Conservation (phyloP, 345 rosid genomes). For the Abelmoschus esculentus region DNA sequence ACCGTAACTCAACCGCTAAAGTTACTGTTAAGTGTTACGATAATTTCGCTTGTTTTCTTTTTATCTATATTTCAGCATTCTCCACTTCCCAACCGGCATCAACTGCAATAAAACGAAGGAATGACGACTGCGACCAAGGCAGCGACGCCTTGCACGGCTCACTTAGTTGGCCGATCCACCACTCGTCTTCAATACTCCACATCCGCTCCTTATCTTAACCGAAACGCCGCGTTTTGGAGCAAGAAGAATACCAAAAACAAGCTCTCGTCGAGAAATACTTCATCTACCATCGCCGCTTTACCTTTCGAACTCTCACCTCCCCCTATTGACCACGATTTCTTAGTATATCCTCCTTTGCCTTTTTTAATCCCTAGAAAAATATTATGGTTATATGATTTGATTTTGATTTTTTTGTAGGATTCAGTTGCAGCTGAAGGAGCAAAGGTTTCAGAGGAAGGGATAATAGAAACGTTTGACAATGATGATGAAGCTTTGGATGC, state of each 20-base stretch:
- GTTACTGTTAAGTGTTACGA: background rate
- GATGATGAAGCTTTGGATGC: conserved; percentile 87
- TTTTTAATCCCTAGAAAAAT: background rate
- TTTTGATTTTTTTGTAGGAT: conserved; percentile 33
- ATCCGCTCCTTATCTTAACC: conserved; percentile 6
- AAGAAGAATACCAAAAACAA: conserved; percentile 9
- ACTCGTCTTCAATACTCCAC: conserved; percentile 17
- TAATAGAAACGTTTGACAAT: conserved; percentile 66
- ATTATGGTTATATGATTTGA: background rate
- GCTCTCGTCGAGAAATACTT: conserved; percentile 13
- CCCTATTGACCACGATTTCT: conserved; percentile 74
- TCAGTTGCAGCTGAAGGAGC: conserved; percentile 49
- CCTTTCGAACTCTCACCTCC: conserved; percentile 79
- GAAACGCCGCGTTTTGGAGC: background rate
- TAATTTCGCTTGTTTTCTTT: too few species aligned
- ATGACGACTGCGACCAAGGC: conserved; percentile 23
- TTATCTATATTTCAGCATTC: background rate
- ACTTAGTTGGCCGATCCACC: conserved; percentile 14
- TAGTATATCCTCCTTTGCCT: conserved; percentile 24
- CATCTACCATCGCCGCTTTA: conserved; percentile 32
- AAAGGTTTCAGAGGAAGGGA: conserved; percentile 61
- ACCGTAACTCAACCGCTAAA: background rate
- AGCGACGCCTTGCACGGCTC: conserved; percentile 8
- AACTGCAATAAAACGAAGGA: background rate
- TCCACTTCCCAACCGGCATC: background rate